Evolutionary conservation across 257 asterid genomes (phyloP).

Genomic region (Anisodus acutangulus): DNA sequence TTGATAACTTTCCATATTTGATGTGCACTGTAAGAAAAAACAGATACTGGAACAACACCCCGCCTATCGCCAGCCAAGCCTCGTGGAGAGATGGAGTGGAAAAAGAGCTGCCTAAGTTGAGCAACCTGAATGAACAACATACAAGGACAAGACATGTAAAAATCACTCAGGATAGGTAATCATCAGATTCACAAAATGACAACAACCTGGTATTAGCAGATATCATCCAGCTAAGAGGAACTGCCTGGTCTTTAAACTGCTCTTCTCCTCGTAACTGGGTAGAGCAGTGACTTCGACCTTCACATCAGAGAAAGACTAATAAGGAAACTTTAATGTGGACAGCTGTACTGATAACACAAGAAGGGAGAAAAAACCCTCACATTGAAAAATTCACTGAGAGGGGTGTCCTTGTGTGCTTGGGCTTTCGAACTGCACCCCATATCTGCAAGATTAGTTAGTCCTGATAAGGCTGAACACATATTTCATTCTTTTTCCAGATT

Average conservation of each 20-base stretch:
- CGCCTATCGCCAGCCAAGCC: conserved; percentile 66
- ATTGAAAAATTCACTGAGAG: conserved; percentile 43
- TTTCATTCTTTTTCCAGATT: conserved; percentile 17
- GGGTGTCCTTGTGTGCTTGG: conserved; percentile 42
- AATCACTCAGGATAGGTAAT: neutral
- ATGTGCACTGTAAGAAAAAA: conserved; percentile 52
- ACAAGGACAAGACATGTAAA: conserved; percentile 21
- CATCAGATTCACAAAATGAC: neutral
- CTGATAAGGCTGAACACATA: conserved; percentile 3
- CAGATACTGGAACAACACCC: conserved; percentile 64
- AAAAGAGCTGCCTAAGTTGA: conserved; percentile 57
- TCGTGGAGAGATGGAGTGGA: conserved; percentile 58
- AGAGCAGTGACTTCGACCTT: conserved; percentile 62
- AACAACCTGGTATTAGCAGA: conserved; percentile 5
- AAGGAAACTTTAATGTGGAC: conserved; percentile 27
- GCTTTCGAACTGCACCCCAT: conserved; percentile 43
- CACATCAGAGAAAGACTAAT: conserved; percentile 40
- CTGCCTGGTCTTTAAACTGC: conserved; percentile 56
- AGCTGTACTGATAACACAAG: conserved; percentile 24
- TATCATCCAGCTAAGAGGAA: conserved; percentile 28
- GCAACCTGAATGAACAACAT: conserved; percentile 42
- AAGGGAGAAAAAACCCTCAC: conserved; percentile 32
- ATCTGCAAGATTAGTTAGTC: conserved; percentile 36
- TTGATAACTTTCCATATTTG: conserved; percentile 58
- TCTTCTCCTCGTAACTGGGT: conserved; percentile 61